Percentiles rank a stretch among this genome's conserved stretches.
Conservation (phyloP, 176 grass and related monocot species). For the Phoenix dactylifera region DNA sequence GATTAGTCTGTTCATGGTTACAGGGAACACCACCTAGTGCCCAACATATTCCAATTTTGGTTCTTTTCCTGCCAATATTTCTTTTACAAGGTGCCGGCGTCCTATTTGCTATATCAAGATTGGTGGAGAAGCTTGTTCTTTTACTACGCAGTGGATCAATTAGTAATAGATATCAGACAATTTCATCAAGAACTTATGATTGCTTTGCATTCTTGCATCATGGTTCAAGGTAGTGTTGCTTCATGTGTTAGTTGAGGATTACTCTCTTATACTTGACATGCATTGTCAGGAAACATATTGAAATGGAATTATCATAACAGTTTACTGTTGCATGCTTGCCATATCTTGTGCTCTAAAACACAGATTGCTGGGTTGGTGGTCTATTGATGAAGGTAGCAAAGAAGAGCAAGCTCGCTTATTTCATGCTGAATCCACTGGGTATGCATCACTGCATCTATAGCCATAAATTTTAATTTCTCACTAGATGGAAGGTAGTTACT, state of each 20-base stretch:
- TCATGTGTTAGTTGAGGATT: not conserved
- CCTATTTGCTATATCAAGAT: conserved; percentile 72
- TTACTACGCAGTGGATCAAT: conserved; percentile 61
- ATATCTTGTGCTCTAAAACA: conserved; percentile 3
- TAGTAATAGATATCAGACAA: conserved; percentile 51
- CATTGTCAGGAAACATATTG: not conserved
- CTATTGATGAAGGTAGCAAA: conserved; percentile 93
- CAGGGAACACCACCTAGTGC: conserved; percentile 85
- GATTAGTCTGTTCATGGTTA: conserved; percentile 14
- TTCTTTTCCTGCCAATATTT: conserved; percentile 83
- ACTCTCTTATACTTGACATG: not conserved
- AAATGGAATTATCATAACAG: not conserved
- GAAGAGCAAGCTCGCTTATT: conserved; percentile 92
- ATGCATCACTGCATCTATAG: conserved; percentile 13
- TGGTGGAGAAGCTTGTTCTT: conserved; percentile 82
- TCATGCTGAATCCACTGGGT: conserved; percentile 77
- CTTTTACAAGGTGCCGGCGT: conserved; percentile 78
- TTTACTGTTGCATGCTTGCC: conserved; percentile 4
- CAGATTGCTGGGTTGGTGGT: conserved; percentile 98
- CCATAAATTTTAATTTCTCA: conserved; percentile 1
- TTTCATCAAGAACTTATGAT: conserved; percentile 62
- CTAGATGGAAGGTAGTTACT: not conserved
- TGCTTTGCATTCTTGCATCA: conserved; percentile 90
- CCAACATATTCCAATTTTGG: conserved; percentile 65
- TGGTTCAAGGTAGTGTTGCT: conserved; percentile 68